Evolutionary conservation across 257 asterid genomes (phyloP).

Genomic region (Solanum neorickii): DNA sequence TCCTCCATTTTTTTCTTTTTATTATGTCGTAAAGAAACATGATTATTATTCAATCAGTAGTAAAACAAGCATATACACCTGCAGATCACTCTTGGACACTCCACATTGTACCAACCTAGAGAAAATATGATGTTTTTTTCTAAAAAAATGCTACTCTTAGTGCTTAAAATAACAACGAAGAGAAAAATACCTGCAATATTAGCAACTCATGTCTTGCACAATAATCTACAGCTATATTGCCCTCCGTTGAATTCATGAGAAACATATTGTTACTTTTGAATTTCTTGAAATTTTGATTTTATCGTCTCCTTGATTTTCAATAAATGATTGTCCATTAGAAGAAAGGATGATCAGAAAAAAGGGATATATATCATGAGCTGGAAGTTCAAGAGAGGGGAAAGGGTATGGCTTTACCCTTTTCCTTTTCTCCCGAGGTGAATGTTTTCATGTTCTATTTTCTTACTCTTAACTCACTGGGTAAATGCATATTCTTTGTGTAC

Average conservation of each 20-base stretch:
- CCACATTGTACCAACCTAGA: neutral
- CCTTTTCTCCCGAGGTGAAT: neutral
- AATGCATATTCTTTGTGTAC: constrained; percentile 74
- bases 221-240: neutral
- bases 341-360: neutral
- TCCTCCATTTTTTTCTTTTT: neutral
- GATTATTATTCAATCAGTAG: neutral
- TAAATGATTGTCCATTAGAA: neutral
- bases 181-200: neutral
- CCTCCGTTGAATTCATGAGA: neutral
- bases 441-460: neutral
- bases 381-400: neutral
- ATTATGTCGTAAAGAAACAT: neutral
- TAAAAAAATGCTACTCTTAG: neutral
- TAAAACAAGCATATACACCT: neutral
- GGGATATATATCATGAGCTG: neutral
- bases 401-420: neutral
- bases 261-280: neutral
- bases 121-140: neutral
- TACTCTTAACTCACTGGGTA: neutral
- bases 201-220: neutral
- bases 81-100: neutral
- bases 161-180: neutral
- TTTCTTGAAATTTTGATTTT: neutral
- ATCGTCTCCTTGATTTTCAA: neutral